Percentiles rank a stretch among this genome's conserved stretches.
Evolutionary conservation across 345 rosid species (phyloP).

Genomic region (Citrus trifoliata): DNA sequence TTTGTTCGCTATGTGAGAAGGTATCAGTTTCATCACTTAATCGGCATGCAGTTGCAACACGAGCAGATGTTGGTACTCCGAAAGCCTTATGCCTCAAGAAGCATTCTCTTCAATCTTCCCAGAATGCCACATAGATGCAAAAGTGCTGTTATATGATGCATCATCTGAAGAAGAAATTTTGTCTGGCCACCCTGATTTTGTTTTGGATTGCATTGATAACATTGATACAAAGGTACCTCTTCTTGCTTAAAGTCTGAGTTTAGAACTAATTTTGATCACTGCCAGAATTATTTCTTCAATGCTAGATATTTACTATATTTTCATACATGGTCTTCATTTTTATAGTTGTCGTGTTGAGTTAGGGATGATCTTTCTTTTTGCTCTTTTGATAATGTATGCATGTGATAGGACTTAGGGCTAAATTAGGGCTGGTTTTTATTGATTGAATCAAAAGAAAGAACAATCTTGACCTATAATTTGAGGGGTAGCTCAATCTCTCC

Average conservation of each 20-base stretch:
- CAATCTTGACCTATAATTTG: too few relatives aligned
- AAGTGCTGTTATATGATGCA: slow-evolving; percentile 73
- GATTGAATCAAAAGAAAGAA: too few relatives aligned
- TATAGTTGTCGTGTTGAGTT: not conserved
- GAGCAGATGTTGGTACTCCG: slow-evolving; percentile 93
- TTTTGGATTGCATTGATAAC: slow-evolving; percentile 98
- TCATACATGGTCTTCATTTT: not conserved
- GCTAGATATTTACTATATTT: not conserved
- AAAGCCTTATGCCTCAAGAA: slow-evolving; percentile 90
- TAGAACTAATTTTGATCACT: not conserved
- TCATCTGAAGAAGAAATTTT: slow-evolving; percentile 91
- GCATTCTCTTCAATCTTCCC: slow-evolving; percentile 84
- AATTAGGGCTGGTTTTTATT: too few relatives aligned
- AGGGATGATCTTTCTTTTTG: not conserved
- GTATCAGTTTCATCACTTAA: slow-evolving; percentile 92
- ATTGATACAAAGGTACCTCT: slow-evolving; percentile 81
- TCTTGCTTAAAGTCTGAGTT: not conserved
- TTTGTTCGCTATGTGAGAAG: slow-evolving; percentile 45
- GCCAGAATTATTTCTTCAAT: not conserved
- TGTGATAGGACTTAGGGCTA: too few relatives aligned
- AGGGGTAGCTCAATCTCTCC: too few relatives aligned
- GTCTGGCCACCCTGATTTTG: slow-evolving; percentile 87
- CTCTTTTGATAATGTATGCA: not conserved
- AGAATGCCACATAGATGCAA: slow-evolving; percentile 75
- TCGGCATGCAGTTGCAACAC: slow-evolving; percentile 92